Evolutionary conservation across 1,139 yeast species (phyloP).

Genomic region (Protomyces inouyei): DNA sequence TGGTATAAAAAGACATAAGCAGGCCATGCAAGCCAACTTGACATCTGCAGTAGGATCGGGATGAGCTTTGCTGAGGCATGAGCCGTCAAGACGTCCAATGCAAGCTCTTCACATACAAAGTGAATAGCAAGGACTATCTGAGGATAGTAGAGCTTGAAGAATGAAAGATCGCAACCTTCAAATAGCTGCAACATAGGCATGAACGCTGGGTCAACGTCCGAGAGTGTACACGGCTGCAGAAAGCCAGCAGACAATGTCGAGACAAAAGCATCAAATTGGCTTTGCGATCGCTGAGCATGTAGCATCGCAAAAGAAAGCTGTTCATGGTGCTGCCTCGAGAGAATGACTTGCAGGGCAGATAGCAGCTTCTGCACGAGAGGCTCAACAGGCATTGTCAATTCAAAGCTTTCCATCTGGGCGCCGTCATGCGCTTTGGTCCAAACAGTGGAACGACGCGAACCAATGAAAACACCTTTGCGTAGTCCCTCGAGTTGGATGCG

Average conservation of each 20-base stretch:
- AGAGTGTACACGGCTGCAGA: not conserved
- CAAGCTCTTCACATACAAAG: constrained; percentile 67
- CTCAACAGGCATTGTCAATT: not conserved
- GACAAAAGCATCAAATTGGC: not conserved
- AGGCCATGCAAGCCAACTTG: constrained; percentile 73
- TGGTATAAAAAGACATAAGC: constrained; percentile 46
- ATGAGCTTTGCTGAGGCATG: constrained; percentile 47
- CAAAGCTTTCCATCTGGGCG: not conserved
- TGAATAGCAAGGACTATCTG: constrained; percentile 67
- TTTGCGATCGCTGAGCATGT: not conserved
- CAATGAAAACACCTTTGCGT: not conserved
- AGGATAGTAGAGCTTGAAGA: constrained; percentile 52
- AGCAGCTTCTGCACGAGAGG: not conserved
- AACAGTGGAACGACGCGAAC: not conserved
- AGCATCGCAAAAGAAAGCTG: not conserved
- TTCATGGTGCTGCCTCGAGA: not conserved
- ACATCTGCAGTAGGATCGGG: constrained; percentile 55
- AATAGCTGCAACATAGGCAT: not conserved
- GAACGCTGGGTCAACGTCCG: not conserved
- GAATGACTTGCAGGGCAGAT: not conserved
- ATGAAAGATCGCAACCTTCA: constrained; percentile 37
- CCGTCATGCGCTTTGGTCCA: not conserved
- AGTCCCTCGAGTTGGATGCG: not conserved
- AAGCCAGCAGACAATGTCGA: not conserved
- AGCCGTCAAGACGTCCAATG: constrained; percentile 51